Evolutionary conservation across 2,329 filamentous ascomycete genomes (phyloP).

Genomic region (Colletotrichum euphorbiae): DNA sequence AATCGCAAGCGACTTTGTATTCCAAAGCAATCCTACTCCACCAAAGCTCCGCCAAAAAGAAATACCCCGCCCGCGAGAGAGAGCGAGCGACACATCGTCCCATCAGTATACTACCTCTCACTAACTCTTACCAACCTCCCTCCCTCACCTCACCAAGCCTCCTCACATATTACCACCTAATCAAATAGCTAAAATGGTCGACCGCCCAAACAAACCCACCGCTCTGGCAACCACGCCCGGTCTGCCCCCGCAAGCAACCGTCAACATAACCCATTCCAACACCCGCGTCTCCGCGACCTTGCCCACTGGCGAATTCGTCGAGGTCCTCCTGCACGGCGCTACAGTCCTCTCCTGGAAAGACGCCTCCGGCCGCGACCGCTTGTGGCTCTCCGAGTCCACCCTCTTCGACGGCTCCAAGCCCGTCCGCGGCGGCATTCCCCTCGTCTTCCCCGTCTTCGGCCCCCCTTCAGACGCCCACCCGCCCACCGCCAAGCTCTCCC

Average conservation of each 20-base stretch:
- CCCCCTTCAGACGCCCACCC: conserved; percentile 77
- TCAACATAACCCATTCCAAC: conserved; percentile 79
- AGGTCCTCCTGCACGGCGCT: conserved; percentile 89
- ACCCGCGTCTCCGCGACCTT: conserved; percentile 81
- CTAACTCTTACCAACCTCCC: conserved; percentile 13
- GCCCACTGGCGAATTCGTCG: conserved; percentile 86
- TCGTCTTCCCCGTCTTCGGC: conserved; percentile 96
- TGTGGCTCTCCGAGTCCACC: conserved; percentile 86
- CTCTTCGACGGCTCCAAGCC: conserved; percentile 88
- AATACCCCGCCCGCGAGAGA: not conserved
- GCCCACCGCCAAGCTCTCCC: conserved; percentile 82
- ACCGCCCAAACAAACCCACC: conserved; percentile 85
- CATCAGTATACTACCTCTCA: not conserved
- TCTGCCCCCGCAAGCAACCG: conserved; percentile 78
- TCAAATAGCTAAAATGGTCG: conserved; percentile 69
- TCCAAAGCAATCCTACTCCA: not conserved
- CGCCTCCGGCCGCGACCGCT: conserved; percentile 79
- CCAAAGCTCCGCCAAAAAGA: not conserved
- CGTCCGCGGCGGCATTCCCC: conserved; percentile 89
- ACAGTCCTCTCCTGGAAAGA: conserved; percentile 96
- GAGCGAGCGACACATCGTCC: not conserved
- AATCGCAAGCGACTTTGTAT: not conserved
- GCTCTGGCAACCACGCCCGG: conserved; percentile 80
- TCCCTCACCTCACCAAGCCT: not conserved
- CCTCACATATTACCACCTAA: not conserved